Evolutionary conservation across 2,329 filamentous ascomycete genomes (phyloP).

Genomic region (Colletotrichum melonis): DNA sequence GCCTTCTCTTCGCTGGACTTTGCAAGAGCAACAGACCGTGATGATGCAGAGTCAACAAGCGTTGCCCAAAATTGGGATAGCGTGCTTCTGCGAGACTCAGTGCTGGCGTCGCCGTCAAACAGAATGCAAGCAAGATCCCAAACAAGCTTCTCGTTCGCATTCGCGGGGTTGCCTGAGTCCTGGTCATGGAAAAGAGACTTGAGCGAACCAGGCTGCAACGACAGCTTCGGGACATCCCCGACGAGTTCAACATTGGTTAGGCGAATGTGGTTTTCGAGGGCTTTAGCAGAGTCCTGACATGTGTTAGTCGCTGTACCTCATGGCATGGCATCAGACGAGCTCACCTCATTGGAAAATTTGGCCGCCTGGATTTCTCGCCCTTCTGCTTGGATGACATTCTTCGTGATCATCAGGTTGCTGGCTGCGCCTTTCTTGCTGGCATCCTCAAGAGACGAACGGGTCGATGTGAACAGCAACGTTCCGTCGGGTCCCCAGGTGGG

Average conservation of each 20-base stretch:
- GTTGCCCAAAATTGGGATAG: constrained; percentile 76
- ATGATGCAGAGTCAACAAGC: constrained; percentile 71
- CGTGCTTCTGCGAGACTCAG: constrained; percentile 65
- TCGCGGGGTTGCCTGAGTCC: constrained; percentile 55
- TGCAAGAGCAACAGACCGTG: constrained; percentile 67
- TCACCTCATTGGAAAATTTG: constrained; percentile 68
- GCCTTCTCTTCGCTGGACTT: constrained; percentile 83
- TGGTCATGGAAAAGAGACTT: constrained; percentile 54
- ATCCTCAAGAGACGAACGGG: constrained; percentile 38
- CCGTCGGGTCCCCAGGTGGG: constrained; percentile 84
- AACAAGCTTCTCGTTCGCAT: constrained; percentile 75
- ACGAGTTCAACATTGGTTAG: constrained; percentile 64
- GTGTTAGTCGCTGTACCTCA: constrained; percentile 33
- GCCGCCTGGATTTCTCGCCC: constrained; percentile 73
- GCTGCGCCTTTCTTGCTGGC: constrained; percentile 47
- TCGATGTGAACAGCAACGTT: constrained; percentile 70
- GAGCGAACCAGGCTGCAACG: constrained; percentile 51
- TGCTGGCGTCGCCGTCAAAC: constrained; percentile 73
- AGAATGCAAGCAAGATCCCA: constrained; percentile 91
- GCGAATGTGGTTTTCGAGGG: constrained; percentile 65
- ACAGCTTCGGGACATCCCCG: constrained; percentile 71
- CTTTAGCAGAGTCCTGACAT: constrained; percentile 64
- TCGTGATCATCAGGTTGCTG: constrained; percentile 64
- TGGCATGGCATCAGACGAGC: constrained; percentile 15
- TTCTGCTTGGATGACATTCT: constrained; percentile 70